Base-by-base conservation (phyloP, 2,329 filamentous ascomycete genomes). In the Calonectria henricotiae region DNA sequence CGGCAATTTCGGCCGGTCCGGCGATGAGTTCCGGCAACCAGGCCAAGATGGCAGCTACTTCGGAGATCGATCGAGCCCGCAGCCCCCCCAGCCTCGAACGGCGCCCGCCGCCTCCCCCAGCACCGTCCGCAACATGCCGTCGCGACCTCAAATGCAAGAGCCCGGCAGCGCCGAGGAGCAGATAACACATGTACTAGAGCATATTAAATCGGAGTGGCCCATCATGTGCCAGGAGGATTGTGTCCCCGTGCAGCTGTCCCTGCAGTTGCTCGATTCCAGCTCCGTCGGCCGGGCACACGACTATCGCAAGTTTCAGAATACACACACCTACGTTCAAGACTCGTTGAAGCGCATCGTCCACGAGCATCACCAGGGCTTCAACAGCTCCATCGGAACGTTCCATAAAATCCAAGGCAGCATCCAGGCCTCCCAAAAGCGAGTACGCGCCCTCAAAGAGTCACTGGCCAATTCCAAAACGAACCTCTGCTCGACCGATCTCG, bases 321-420 rank as follows among this genome's bases (percentile, higher is more conserved):
- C 94, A 55, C 94, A 98, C 81, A 87, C 91, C 74, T 94, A 96
- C 80, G 89, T 99, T n/a, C 95, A 99, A 80, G 92, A 93, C 76
- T 95, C 96, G 11, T 87, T 99, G 68, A 98, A 98, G 82, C 91
- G 92, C 39, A 98, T 99, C 77, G 96, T 99, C 30, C 98, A 99
- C 82, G 96, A 99, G 84, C 96, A 99, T 80, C 96, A 99, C 80
- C 96, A 99, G 82, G 97, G 96, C 55, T 99, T 99, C 88, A 99
- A 98, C 84, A 98, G 94, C 82, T 98, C 96, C 62, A 98, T 99
- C 73, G 96, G 96, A 82, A 98, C 96, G 23, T 99, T 98, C 80
- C 97, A 99, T 86, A 98, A 97, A 83, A 99, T 99, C 71, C 96
- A 99, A 82, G 91, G 92, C 63, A 98, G 94, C 83, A 96, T 99